These are phyloP conservation scores for Galerina marginata DNA, from an alignment of 768 basidiomycete species.

Conservation along the genomic window DNA sequence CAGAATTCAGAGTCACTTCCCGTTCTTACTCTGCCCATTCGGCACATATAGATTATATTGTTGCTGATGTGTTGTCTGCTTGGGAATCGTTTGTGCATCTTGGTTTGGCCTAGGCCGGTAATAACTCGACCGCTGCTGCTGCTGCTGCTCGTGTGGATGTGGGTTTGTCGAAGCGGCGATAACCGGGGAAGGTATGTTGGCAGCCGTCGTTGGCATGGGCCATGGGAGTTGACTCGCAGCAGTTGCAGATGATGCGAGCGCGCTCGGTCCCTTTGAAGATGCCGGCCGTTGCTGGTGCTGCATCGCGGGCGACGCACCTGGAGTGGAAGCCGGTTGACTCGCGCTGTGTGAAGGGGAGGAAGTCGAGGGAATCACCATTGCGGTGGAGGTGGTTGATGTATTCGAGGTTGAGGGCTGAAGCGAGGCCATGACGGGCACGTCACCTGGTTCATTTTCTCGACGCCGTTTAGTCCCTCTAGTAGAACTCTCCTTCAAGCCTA, in stretches of 20 bases:
- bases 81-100: constrained; percentile 19
- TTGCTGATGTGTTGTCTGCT: constrained; percentile 23
- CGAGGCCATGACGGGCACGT: constrained; percentile 31
- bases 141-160: constrained; percentile 46
- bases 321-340: constrained; percentile 50
- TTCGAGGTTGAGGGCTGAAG: constrained; percentile 39
- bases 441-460: constrained; percentile 33
- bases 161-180: constrained; percentile 43
- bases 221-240: constrained; percentile 48
- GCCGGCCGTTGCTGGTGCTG: constrained; percentile 48
- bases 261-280: constrained; percentile 31
- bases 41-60: constrained; percentile 25
- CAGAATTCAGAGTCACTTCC: constrained; percentile 21
- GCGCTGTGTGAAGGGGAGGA: constrained; percentile 32
- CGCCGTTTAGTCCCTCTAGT: constrained; percentile 62
- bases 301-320: constrained; percentile 58
- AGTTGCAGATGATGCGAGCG: constrained; percentile 27
- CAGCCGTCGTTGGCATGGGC: constrained; percentile 78
- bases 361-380: constrained; percentile 34
- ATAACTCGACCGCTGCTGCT: constrained; percentile 56
- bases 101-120: constrained; percentile 48
- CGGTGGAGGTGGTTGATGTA: constrained; percentile 24
- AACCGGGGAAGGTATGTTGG: constrained; percentile 60
- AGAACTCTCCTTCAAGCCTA: constrained; percentile 80
- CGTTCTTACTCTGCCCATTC: constrained; percentile 30